Evolutionary conservation across 148 eudicot species (phyloP).

Genomic region (Suaeda aralocaspica): DNA sequence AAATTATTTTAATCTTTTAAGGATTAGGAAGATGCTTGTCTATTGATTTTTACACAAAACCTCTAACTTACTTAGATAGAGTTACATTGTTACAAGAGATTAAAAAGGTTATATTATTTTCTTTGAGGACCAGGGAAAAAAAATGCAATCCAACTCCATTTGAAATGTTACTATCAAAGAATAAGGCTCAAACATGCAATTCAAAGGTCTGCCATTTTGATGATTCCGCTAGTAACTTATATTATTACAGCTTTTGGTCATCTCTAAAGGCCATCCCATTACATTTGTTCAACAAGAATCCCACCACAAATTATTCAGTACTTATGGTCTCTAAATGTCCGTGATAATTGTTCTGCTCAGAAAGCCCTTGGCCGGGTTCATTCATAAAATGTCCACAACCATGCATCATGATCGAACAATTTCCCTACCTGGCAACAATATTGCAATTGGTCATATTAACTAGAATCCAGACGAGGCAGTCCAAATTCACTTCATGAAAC

Average conservation of each 20-base stretch:
- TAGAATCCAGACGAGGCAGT: neutral
- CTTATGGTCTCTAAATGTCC: too few relatives aligned
- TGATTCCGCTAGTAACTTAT: neutral
- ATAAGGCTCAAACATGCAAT: neutral
- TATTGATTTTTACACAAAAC: too few relatives aligned
- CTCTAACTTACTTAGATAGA: too few relatives aligned
- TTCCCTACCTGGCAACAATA: neutral
- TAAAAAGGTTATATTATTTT: neutral
- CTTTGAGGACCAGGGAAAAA: neutral
- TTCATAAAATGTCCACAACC: neutral
- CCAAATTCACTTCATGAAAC: neutral
- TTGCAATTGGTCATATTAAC: neutral
- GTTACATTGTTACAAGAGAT: too few relatives aligned
- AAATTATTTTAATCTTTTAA: too few relatives aligned
- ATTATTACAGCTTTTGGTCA: neutral
- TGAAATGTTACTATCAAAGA: conserved; percentile 10
- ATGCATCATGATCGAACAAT: neutral
- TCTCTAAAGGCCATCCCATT: conserved; percentile 4
- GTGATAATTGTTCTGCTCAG: too few relatives aligned
- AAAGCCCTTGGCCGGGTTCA: neutral
- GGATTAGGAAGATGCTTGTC: neutral
- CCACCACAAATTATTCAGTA: too few relatives aligned
- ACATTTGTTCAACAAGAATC: neutral
- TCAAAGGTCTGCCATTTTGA: neutral
- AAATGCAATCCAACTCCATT: neutral